These are phyloP conservation scores for Colletotrichum sidae DNA, from an alignment of 2,329 filamentous ascomycete species.

Conservation along the genomic window DNA sequence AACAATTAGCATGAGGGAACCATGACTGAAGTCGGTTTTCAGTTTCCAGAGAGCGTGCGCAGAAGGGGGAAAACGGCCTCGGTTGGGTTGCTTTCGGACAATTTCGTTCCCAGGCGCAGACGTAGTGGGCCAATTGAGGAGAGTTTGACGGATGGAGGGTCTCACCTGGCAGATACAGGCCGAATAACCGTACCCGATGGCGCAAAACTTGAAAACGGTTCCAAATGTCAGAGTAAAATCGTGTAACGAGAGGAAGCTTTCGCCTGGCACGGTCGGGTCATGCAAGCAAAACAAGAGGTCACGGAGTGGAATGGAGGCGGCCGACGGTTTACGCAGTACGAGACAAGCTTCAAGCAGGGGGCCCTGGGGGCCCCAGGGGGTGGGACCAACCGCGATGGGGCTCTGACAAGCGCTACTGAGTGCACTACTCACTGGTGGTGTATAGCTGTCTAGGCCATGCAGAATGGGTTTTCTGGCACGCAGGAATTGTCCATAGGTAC, in stretches of 20 bases:
- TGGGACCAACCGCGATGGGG: slow-evolving; percentile 4
- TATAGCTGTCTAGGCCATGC: no score
- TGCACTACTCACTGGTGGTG: no score
- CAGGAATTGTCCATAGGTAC: no score
- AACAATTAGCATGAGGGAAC: slow-evolving; percentile 61
- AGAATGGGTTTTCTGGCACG: no score
- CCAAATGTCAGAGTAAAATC: slow-evolving; percentile 15
- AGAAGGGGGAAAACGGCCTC: not conserved
- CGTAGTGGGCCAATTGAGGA: slow-evolving; percentile 17
- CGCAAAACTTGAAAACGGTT: slow-evolving; percentile 9
- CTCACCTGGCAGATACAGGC: slow-evolving; percentile 23
- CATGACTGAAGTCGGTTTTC: slow-evolving; percentile 8
- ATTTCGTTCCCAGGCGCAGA: not conserved
- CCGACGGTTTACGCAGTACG: slow-evolving; percentile 27
- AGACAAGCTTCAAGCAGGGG: slow-evolving; percentile 35
- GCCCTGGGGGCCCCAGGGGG: not conserved
- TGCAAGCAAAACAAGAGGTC: slow-evolving; percentile 31
- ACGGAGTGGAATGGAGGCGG: slow-evolving; percentile 32
- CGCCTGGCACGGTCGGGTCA: slow-evolving; percentile 30
- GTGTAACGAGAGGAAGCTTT: slow-evolving; percentile 13
- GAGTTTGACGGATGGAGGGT: slow-evolving; percentile 9
- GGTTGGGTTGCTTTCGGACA: not conserved
- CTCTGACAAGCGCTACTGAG: not conserved
- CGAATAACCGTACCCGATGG: slow-evolving; percentile 19
- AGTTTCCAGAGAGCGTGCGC: slow-evolving; percentile 4